Conservation (phyloP, 164 flowering plant genomes). For the Pachysandra terminalis region DNA sequence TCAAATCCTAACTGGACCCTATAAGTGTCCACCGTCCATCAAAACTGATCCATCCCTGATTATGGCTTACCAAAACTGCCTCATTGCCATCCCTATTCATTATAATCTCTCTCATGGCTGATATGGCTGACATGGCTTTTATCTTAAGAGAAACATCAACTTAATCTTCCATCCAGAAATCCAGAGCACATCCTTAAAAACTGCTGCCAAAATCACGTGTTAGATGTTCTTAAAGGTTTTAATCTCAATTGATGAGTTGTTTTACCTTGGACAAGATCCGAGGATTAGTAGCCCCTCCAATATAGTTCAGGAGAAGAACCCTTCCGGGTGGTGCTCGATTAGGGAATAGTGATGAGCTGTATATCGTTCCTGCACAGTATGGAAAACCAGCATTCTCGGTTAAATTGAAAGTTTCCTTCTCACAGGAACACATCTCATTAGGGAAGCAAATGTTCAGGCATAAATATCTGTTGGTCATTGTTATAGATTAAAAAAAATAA, state of each 20-base stretch:
- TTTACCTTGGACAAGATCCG: constrained; percentile 78
- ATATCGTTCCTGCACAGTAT: constrained; percentile 73
- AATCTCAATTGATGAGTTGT: neutral
- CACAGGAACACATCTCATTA: neutral
- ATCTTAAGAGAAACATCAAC: neutral
- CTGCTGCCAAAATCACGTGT: neutral
- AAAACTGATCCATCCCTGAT: too few species aligned
- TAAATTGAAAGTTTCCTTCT: neutral
- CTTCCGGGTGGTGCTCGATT: constrained; percentile 91
- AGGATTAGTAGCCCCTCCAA: constrained; percentile 93
- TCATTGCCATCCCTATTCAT: neutral
- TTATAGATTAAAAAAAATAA: neutral
- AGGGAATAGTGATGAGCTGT: constrained; percentile 95
- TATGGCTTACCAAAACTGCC: neutral
- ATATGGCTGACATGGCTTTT: neutral
- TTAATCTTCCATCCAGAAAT: neutral
- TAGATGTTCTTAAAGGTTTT: neutral
- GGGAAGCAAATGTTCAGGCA: neutral
- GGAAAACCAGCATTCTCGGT: neutral
- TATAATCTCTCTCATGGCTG: neutral
- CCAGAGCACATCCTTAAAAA: neutral
- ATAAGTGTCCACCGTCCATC: too few species aligned
- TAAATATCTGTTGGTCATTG: neutral
- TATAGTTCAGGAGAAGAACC: constrained; percentile 79
- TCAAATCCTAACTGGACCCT: too few species aligned